A percentile compares a stretch with the other conserved stretches of the same genome.
These are phyloP conservation scores for Bimuria novae-zelandiae DNA, from an alignment of 2,329 filamentous ascomycete species.

Conservation along the genomic window DNA sequence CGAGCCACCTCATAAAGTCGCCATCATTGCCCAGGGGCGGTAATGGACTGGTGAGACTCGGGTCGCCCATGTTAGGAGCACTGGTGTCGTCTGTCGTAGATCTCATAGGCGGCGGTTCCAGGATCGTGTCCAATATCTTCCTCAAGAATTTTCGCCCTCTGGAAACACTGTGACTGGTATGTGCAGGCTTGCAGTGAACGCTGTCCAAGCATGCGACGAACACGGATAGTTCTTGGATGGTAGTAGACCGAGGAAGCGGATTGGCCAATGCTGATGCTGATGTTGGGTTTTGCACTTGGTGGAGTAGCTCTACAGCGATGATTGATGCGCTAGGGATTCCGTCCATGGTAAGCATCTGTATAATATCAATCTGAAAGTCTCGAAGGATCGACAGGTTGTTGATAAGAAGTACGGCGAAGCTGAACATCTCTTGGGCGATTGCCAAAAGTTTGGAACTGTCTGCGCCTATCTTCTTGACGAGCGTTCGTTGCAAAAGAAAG, in stretches of 20 bases:
- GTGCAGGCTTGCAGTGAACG: slow-evolving; percentile 45
- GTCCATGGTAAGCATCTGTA: slow-evolving; percentile 45
- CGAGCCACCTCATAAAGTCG: slow-evolving; percentile 52
- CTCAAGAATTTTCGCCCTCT: slow-evolving; percentile 49
- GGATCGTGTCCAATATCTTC: slow-evolving; percentile 50
- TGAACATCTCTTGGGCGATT: slow-evolving; percentile 46
- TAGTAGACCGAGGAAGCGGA: slow-evolving; percentile 49
- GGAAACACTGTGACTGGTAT: slow-evolving; percentile 49
- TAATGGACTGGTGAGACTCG: slow-evolving; percentile 40
- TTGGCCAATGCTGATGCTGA: slow-evolving; percentile 28
- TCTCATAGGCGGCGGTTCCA: slow-evolving; percentile 31
- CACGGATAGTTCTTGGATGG: slow-evolving; percentile 52
- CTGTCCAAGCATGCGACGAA: slow-evolving; percentile 49
- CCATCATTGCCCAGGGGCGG: slow-evolving; percentile 45
- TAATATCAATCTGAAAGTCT: slow-evolving; percentile 51
- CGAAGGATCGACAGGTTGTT: slow-evolving; percentile 47
- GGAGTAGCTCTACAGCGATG: slow-evolving; percentile 50
- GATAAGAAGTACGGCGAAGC: slow-evolving; percentile 42
- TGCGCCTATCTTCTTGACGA: slow-evolving; percentile 51
- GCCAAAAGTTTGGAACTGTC: slow-evolving; percentile 44
- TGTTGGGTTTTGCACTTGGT: slow-evolving; percentile 44
- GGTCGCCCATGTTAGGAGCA: slow-evolving; percentile 24
- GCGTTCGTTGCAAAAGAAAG: slow-evolving; percentile 59
- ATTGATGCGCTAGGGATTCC: slow-evolving; percentile 50
- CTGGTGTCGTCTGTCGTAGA: slow-evolving; percentile 7